These are phyloP conservation scores for Melampsora abietis-canadensis DNA, from an alignment of 1,284 basidiomycete genomes.

Conservation along the genomic window DNA sequence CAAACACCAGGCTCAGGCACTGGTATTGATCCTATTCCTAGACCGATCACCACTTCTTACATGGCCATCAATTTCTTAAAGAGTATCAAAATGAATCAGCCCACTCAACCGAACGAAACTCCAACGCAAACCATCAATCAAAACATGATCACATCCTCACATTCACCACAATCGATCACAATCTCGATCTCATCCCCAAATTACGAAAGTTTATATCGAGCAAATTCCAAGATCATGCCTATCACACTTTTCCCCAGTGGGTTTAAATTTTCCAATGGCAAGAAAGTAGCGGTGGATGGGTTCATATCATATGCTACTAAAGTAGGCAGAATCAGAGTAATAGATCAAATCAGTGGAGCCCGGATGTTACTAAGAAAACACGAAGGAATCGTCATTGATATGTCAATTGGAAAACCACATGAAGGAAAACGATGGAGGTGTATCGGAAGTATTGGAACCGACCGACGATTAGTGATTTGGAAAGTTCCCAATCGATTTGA, in stretches of 20 bases:
- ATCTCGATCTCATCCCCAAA: slow-evolving; percentile 11
- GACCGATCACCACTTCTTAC: neutral
- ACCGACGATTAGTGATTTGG: slow-evolving; percentile 33
- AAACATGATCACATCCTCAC: slow-evolving; percentile 18
- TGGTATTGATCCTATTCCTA: neutral
- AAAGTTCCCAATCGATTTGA: slow-evolving; percentile 31
- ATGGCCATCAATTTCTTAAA: neutral
- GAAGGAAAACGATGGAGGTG: slow-evolving; percentile 11
- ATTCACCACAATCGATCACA: slow-evolving; percentile 17
- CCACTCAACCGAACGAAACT: neutral
- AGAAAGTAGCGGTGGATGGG: slow-evolving; percentile 33
- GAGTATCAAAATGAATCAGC: neutral
- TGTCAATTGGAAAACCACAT: slow-evolving; percentile 18
- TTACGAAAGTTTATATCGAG: slow-evolving; percentile 20
- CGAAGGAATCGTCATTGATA: slow-evolving; percentile 28
- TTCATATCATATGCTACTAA: slow-evolving; percentile 39
- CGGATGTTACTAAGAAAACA: slow-evolving; percentile 29
- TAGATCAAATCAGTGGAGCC: slow-evolving; percentile 35
- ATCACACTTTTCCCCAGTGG: slow-evolving; percentile 31
- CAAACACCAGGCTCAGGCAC: neutral
- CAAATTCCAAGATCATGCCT: slow-evolving; percentile 7
- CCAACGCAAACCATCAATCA: no score
- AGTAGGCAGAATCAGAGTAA: slow-evolving; percentile 31
- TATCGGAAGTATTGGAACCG: slow-evolving; percentile 15
- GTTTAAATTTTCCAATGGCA: slow-evolving; percentile 9